phyloP scores from a whole-genome alignment of 208 protist genomes.

The Wallacemonas sp. region DNA sequence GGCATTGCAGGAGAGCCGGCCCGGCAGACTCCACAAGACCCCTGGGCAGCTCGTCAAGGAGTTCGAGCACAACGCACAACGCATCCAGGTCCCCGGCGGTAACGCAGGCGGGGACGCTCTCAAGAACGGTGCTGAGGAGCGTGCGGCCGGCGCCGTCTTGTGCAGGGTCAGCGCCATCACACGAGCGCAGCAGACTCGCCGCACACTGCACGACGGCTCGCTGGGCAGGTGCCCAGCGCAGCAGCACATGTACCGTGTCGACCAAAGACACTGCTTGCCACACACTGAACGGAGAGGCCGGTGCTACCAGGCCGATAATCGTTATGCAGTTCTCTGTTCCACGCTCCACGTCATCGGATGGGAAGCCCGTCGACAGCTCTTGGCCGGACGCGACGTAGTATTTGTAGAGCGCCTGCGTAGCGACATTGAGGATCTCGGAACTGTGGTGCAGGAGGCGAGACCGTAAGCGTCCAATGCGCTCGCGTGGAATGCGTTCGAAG shows the following conservation, averaged over 20 bases:
- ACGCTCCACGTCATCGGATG: constrained; percentile 21
- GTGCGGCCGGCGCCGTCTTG: neutral
- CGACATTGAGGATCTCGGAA: constrained; percentile 27
- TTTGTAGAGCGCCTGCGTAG: constrained; percentile 49
- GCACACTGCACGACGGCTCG: constrained; percentile 34
- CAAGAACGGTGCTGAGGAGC: neutral
- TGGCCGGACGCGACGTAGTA: constrained; percentile 54
- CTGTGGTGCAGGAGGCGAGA: constrained; percentile 17
- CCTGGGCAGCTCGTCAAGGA: constrained; percentile 44
- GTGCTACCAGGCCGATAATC: constrained; percentile 30
- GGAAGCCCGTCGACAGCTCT: constrained; percentile 17
- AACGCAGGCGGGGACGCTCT: neutral
- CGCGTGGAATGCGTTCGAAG: constrained; percentile 50
- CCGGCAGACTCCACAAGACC: constrained; percentile 15
- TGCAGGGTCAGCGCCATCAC: constrained; percentile 7
- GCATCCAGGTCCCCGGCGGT: constrained; percentile 5
- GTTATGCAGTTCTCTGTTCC: constrained; percentile 32
- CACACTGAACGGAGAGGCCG: constrained; percentile 24
- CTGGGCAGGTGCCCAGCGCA: constrained; percentile 52
- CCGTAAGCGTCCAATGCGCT: constrained; percentile 36
- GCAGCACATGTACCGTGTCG: constrained; percentile 49
- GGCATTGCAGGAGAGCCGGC: constrained; percentile 18
- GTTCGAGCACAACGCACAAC: constrained; percentile 34
- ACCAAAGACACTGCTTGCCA: constrained; percentile 52
- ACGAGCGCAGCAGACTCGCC: constrained; percentile 32